Evolutionary conservation across 805 yeast species (phyloP), one percentile per base, ranked within the genome.

Genomic region (Candida jianshihensis): DNA sequence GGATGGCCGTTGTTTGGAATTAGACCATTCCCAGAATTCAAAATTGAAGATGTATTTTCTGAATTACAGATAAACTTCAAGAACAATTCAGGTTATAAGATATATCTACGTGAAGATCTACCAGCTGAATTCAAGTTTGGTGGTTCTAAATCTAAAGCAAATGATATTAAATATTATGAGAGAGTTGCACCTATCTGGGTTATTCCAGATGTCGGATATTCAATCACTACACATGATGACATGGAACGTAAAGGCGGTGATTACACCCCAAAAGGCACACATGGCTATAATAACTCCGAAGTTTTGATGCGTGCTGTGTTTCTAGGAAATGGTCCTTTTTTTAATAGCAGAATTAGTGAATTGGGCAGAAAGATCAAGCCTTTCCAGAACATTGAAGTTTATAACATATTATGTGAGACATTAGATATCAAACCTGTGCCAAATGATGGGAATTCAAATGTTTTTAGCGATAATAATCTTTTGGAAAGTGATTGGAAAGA

Each of bases 1-100:
- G 95, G 92, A 15, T 83, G 90, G 88, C 95, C 95, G n/a, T 61
- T 86, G 37, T 78, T 70, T 47, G 95, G 94, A 0, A 60, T 87
- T 32, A 64, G 90, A 27, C 89, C 92, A 7, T 62, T 48, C 31
- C 40, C 53, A 1, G 57, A 63, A 16, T 52, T 43, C 33, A 45
- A 67, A 1, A 60, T 64, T 2, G 68, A 66, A 5, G 74, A 70
- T 9, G 46, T 84, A 6, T 72, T 59, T 48, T 44, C 61, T 4
- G 75, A 72, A 32, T 48, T 81, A 21, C 33, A 42, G 15, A 32
- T 35, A 1, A 62, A 61, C 11, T 56, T 64, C 30, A 49, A 52
- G 5, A 46, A 47, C 2, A 51, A 59, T 33, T 47, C 58, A 15
- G 38, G 66, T 13, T 81, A 67, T 56, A 49, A 61, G 5, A 64